A percentile compares a stretch with the other conserved stretches of the same genome.
Evolutionary conservation across 163 green algal species (phyloP).

Genomic region (Scenedesmus sp.): DNA sequence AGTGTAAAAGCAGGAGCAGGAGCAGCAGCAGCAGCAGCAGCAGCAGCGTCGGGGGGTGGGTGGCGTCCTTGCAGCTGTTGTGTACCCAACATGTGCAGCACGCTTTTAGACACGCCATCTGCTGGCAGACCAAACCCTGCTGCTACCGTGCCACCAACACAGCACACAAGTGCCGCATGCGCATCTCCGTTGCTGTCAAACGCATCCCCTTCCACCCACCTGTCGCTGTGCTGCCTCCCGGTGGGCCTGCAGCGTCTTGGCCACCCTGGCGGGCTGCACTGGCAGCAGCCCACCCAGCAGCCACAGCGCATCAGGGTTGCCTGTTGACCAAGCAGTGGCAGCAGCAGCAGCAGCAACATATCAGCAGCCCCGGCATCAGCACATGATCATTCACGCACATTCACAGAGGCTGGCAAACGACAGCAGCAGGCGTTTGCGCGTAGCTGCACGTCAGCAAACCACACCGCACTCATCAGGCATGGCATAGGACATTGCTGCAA

Average conservation of each 20-base stretch:
- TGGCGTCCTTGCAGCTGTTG: too few relatives aligned
- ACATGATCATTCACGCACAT: too few relatives aligned
- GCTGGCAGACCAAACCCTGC: not conserved
- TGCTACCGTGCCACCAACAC: not conserved
- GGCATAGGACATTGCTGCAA: too few relatives aligned
- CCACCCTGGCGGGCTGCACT: slow-evolving; percentile 78
- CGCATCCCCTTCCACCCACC: not conserved
- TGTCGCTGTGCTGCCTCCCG: slow-evolving; percentile 3
- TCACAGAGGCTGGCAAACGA: too few relatives aligned
- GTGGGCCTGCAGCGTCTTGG: slow-evolving; percentile 77
- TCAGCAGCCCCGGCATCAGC: not conserved
- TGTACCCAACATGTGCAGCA: too few relatives aligned
- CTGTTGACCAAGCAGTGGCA: not conserved
- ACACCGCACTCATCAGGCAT: too few relatives aligned
- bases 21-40: not conserved
- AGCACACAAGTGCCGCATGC: not conserved
- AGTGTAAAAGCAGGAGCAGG: slow-evolving; percentile 39
- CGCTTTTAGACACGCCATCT: not conserved
- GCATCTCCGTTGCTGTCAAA: not conserved
- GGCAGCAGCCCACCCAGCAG: slow-evolving; percentile 80
- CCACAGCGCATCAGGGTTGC: slow-evolving; percentile 58
- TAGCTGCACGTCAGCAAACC: too few relatives aligned
- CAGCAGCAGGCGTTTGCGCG: not conserved
- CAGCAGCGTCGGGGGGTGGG: too few relatives aligned
- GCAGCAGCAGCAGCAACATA: not conserved